phyloP scores from a whole-genome alignment of 2,329 filamentous ascomycete species.

The Fusarium caatingaense region DNA sequence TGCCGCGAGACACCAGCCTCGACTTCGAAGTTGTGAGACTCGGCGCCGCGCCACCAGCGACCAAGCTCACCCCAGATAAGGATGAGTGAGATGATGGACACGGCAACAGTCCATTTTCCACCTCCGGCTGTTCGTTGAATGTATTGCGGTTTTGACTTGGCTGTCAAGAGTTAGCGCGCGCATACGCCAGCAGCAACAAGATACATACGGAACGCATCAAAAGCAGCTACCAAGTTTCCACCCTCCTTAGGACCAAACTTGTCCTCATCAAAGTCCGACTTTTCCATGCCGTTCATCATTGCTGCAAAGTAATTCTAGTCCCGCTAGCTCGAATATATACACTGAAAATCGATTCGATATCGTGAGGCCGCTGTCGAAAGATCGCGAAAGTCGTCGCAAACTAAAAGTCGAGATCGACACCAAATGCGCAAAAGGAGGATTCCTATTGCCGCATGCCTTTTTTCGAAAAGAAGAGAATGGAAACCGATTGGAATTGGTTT shows the following conservation, averaged over 20 bases:
- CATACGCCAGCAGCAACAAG: not conserved
- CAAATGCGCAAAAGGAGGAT: slow-evolving; percentile 30
- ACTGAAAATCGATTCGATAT: slow-evolving; percentile 2
- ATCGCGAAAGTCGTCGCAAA: slow-evolving; percentile 35
- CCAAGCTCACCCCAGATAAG: slow-evolving; percentile 82
- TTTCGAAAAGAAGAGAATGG: slow-evolving; percentile 12
- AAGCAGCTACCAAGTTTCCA: slow-evolving; percentile 76
- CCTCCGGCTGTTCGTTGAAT: slow-evolving; percentile 85
- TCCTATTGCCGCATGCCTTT: slow-evolving; percentile 42
- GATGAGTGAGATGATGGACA: slow-evolving; percentile 78
- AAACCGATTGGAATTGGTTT: slow-evolving; percentile 29
- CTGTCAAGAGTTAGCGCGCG: slow-evolving; percentile 59
- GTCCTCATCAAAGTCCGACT: slow-evolving; percentile 76
- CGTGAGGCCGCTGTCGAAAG: slow-evolving; percentile 1
- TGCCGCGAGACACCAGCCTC: slow-evolving; percentile 89
- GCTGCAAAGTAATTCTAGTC: slow-evolving; percentile 18
- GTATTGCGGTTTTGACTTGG: slow-evolving; percentile 96
- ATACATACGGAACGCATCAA: slow-evolving; percentile 92
- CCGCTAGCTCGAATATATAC: slow-evolving; percentile 32
- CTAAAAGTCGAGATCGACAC: slow-evolving; percentile 29
- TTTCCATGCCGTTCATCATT: slow-evolving; percentile 82
- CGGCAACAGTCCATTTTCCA: slow-evolving; percentile 91
- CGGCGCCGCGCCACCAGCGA: slow-evolving; percentile 86
- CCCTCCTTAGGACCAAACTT: slow-evolving; percentile 78
- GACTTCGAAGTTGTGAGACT: slow-evolving; percentile 90